Evolutionary conservation across 805 yeast genomes (phyloP), one percentile per base, ranked within the genome.

Genomic region (Spathaspora passalidarum): DNA sequence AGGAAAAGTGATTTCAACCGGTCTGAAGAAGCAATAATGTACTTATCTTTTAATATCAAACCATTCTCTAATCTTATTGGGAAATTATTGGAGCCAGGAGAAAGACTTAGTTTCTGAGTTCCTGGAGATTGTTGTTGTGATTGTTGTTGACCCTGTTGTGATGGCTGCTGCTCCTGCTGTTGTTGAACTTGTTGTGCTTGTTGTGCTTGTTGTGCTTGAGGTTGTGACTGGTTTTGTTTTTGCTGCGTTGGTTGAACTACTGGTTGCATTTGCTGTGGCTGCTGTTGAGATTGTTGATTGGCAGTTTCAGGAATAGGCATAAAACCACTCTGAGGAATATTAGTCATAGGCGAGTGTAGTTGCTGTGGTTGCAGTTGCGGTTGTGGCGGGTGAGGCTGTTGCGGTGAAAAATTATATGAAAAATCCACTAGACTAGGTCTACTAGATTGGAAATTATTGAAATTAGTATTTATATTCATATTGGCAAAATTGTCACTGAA

Each of bases 41-140:
- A 72, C 46, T 73, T 77, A 39, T 79, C 79, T 44, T 75, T 76
- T 38, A 83, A 63, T 5, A 82, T 55, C 32, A 84, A 64, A 0
- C 90, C 90, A 57, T 84, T 82, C 38, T 85, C 90, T 44, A 84
- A 61, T 45, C 71, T 69, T 36, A 66, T 68, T 41, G 48, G 54
- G 42, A 9, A 17, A 32, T 53, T 29, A 2, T 14, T 19, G 7
- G 42, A 21, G 2, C 17, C 25, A 25, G 40, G 35, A 2, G 14
- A 16, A 43, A 48, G 26, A 32, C 50, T 34, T 39, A 40, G 19
- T 34, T 32, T 37, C 16, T 40, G 45, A 9, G 36, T 19, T 17
- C 32, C 18, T 23, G 42, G 34, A 36, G 39, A 37, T 29, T 32
- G 17, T 11, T 14, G 19, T 9, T 36, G 19, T n/a, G n/a, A n/a